These are phyloP conservation scores for Colletotrichum sansevieriae DNA, from an alignment of 2,329 filamentous ascomycete species.

Conservation along the genomic window DNA sequence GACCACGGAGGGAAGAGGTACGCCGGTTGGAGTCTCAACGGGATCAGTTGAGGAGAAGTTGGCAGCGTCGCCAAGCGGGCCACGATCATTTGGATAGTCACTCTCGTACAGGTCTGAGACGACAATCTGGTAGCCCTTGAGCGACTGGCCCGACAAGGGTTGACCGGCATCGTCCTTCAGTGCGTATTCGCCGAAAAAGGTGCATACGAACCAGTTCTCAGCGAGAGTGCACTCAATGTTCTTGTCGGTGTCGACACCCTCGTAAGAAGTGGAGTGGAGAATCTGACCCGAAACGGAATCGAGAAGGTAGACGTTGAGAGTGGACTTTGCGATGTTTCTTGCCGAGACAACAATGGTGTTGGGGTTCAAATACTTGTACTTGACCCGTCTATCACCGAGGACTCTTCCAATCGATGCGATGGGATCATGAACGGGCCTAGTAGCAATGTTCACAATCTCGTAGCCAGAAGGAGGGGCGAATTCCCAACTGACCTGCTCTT, in stretches of 20 bases:
- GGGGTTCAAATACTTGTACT: slow-evolving; percentile 97
- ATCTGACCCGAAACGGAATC: slow-evolving; percentile 89
- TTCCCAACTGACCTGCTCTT: slow-evolving; percentile 74
- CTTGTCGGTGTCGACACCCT: slow-evolving; percentile 79
- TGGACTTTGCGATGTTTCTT: slow-evolving; percentile 67
- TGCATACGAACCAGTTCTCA: slow-evolving; percentile 96
- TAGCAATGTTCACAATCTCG: slow-evolving; percentile 75
- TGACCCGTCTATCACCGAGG: slow-evolving; percentile 89
- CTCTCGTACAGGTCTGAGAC: slow-evolving; percentile 94
- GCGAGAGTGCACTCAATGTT: slow-evolving; percentile 83
- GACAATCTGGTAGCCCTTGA: slow-evolving; percentile 88
- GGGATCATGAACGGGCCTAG: slow-evolving; percentile 81
- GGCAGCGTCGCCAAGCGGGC: slow-evolving; percentile 75
- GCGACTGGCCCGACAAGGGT: slow-evolving; percentile 58
- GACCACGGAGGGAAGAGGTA: slow-evolving; percentile 78
- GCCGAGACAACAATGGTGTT: slow-evolving; percentile 85
- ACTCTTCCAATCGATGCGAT: slow-evolving; percentile 96
- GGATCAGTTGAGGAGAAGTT: slow-evolving; percentile 86
- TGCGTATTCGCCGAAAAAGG: slow-evolving; percentile 75
- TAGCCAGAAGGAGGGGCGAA: slow-evolving; percentile 77
- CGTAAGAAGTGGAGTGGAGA: slow-evolving; percentile 77
- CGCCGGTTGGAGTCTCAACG: slow-evolving; percentile 66
- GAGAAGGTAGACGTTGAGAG: slow-evolving; percentile 81
- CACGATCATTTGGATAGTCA: slow-evolving; percentile 84
- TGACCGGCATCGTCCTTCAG: slow-evolving; percentile 62